phyloP scores from a whole-genome alignment of 192 early-diverging fungal species.

The Diversispora eburnea region DNA sequence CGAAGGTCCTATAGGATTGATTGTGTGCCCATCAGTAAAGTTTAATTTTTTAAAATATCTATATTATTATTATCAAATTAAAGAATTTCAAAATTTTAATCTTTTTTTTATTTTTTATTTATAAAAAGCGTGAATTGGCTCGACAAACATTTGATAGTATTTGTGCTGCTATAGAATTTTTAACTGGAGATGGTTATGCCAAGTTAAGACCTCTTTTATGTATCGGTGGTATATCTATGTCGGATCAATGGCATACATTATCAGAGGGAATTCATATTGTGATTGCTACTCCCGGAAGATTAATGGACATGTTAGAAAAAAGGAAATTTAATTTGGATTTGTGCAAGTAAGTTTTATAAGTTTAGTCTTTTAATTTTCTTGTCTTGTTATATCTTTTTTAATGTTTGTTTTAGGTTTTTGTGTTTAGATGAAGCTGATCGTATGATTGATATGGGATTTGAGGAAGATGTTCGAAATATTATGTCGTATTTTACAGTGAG shows the following conservation, averaged over 20 bases:
- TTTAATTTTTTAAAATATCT: constrained; percentile 25
- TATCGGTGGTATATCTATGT: constrained; percentile 94
- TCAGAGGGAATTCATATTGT: constrained; percentile 86
- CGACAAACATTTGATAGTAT: constrained; percentile 90
- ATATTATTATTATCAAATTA: background rate
- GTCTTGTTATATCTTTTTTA: background rate
- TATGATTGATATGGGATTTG: constrained; percentile 99
- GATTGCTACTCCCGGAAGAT: constrained; percentile 90
- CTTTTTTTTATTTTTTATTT: background rate
- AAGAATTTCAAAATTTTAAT: background rate
- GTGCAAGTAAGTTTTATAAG: constrained; percentile 64
- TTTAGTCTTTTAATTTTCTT: background rate
- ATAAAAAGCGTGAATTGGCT: constrained; percentile 86
- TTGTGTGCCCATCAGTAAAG: constrained; percentile 83
- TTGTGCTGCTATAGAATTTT: constrained; percentile 55
- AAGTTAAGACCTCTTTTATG: constrained; percentile 76
- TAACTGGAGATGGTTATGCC: constrained; percentile 65
- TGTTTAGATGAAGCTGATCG: constrained; percentile 98
- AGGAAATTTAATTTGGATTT: constrained; percentile 84
- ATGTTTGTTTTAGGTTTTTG: constrained; percentile 47
- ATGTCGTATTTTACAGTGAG: constrained; percentile 85
- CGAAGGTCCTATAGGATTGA: constrained; percentile 92
- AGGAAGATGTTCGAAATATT: constrained; percentile 93
- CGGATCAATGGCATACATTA: constrained; percentile 74
- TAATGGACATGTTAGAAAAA: constrained; percentile 88